Evolutionary conservation across 2,329 filamentous ascomycete species (phyloP), one percentile per base, ranked within the genome.

Genomic region (Cadophora gregata): DNA sequence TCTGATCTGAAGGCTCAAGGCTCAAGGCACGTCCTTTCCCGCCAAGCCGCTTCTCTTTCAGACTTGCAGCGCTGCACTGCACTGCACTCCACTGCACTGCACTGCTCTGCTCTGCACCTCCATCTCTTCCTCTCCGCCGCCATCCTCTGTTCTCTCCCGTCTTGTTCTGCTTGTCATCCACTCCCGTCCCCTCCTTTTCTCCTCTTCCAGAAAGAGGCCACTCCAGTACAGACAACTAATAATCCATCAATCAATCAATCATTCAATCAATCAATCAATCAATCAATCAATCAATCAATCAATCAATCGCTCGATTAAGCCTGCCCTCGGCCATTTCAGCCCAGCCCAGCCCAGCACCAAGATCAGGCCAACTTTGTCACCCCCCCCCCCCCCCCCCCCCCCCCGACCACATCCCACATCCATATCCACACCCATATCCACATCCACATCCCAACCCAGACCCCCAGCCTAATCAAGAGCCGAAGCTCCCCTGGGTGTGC

Each of bases 401-500:
- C n/a, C n/a, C n/a, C n/a, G n/a, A n/a, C n/a, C n/a, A n/a, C n/a
- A n/a, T n/a, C n/a, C n/a, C n/a, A n/a, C n/a, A n/a, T n/a, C n/a
- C n/a, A n/a, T n/a, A n/a, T n/a, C n/a, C n/a, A n/a, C n/a, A n/a
- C n/a, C n/a, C n/a, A n/a, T n/a, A n/a, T n/a, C n/a, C n/a, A n/a
- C n/a, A n/a, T n/a, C n/a, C n/a, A n/a, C n/a, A 38, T 16, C 27
- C 53, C 53, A 31, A 56, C 21, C 27, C 47, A 50, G 9, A 50
- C 47, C 24, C 21, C 56, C 56, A 16, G 47, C 36, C 33, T 45
- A 59, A 31, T 42, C 29, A 38, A 36, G 31, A 59, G 33, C 33
- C 56, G 25, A 27, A 59, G 36, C 56, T 59, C 24, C 47, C 47
- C 47, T 21, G 42, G 56, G 25, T 42, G 25, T 42, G 38, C 33